Base-by-base conservation (phyloP, 2,329 filamentous ascomycete species). In the Ceratocystis papillata region DNA sequence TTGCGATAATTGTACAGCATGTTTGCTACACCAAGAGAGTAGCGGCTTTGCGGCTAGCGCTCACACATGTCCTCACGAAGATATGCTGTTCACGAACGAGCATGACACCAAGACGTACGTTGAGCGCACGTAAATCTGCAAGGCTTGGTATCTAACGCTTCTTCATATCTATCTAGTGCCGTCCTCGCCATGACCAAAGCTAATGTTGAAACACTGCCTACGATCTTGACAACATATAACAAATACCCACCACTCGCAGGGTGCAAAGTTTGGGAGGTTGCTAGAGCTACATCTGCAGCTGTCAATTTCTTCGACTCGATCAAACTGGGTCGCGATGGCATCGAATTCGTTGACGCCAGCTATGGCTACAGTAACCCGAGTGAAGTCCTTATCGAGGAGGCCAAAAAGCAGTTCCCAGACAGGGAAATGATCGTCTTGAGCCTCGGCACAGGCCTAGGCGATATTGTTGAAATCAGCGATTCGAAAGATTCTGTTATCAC, bases 311-410 rank as follows among this genome's bases (percentile, higher is more conserved):
- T 75, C 68, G 71, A 74, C 50, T 68, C 73, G 3, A 71, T 73
- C 41, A 65, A 69, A 30, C 8, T 73, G 7, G 72, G 72, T 30
- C 69, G 71, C 10, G 70, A 73, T 15, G 67, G 63, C 4, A 66
- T 72, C 1, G 30, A 33, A 33, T 74, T 72, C 46, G 69, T 75
- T 28, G 73, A 74, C 57, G 72, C 71, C 1, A 73, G 69, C 0
- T 70, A 74, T 22, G 72, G 72, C 1, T 69, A 72, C 46, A 75
- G 74, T 63, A 75, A 75, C 55, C 73, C 74, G 22, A 71, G 70
- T 57, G 69, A 73, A 25, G 67, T 72, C 1, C 67, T 75, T 12
- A 70, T 74, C 7, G 63, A 69, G 3, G 73, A 74, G 63, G 73
- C 73, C 5, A 45, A 66, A 50, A 60, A 48, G 1, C 68, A 70